These are phyloP conservation scores for Russula olivacea DNA, from an alignment of 768 basidiomycete genomes.

Conservation along the genomic window DNA sequence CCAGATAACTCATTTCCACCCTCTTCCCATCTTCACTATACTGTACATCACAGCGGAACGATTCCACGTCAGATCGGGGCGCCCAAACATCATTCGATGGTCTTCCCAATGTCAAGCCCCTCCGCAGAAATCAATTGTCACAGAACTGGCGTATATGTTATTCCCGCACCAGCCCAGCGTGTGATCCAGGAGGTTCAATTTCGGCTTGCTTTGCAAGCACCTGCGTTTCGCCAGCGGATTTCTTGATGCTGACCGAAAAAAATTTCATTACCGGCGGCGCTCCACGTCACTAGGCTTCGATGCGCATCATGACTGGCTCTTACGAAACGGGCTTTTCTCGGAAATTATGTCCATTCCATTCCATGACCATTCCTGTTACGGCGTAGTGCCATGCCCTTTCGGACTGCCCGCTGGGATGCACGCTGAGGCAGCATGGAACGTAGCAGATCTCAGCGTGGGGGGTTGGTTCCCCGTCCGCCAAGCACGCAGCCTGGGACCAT, in stretches of 20 bases:
- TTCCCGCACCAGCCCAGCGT: background rate
- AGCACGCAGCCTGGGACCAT: background rate
- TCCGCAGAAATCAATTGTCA: background rate
- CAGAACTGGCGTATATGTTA: background rate
- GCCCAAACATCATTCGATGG: background rate
- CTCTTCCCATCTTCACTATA: background rate
- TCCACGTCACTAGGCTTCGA: background rate
- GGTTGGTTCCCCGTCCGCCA: background rate
- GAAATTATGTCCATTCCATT: background rate
- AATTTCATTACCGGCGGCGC: conserved; percentile 2
- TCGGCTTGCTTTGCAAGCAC: background rate
- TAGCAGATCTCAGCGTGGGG: background rate
- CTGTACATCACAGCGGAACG: background rate
- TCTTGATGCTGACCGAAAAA: too few relatives aligned
- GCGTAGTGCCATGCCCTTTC: background rate
- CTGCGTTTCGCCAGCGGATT: background rate
- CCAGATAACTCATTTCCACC: background rate
- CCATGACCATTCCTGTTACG: background rate
- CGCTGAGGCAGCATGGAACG: conserved; percentile 13
- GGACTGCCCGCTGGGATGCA: conserved; percentile 13
- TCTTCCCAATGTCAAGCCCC: background rate
- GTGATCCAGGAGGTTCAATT: conserved; percentile 6
- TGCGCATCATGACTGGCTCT: background rate
- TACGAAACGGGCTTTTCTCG: background rate
- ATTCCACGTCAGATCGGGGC: background rate